These are phyloP conservation scores for Trichoderma pleuroti DNA, from an alignment of 2,329 filamentous ascomycete species.

Conservation along the genomic window DNA sequence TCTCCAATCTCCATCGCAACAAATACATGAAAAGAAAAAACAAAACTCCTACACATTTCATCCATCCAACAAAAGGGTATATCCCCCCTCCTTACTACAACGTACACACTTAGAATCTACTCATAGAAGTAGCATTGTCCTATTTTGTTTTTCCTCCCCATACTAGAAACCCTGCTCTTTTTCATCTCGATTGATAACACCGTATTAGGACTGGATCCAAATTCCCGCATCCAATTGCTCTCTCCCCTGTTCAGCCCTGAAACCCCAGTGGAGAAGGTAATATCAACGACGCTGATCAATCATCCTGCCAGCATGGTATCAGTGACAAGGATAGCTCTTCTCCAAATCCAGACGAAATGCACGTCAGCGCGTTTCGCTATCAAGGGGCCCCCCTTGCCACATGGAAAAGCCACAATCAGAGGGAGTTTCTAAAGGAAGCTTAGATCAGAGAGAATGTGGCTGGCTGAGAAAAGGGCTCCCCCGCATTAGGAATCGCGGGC, in stretches of 20 bases:
- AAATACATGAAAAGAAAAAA: not conserved
- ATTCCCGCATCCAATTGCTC: not conserved
- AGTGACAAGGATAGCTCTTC: not conserved
- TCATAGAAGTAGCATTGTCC: not conserved
- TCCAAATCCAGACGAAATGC: not conserved
- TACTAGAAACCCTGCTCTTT: not conserved
- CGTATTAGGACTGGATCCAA: not conserved
- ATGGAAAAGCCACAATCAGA: not conserved
- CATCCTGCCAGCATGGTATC: not conserved
- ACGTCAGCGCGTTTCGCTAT: not conserved
- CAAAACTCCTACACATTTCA: not conserved
- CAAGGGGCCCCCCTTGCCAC: not conserved
- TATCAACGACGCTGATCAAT: not conserved
- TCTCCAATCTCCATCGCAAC: not conserved
- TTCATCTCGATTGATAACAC: conserved; percentile 9
- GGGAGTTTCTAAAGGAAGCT: not conserved
- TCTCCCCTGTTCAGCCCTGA: not conserved
- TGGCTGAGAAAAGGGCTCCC: not conserved
- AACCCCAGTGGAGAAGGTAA: not conserved
- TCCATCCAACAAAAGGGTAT: not conserved
- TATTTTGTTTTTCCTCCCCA: not conserved
- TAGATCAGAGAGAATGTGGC: conserved; percentile 2
- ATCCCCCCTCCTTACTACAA: not conserved
- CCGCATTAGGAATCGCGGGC: not conserved
- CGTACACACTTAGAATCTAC: not conserved